Base-by-base conservation (phyloP, 495 filamentous ascomycete species). In the Penicillium waksmanii region DNA sequence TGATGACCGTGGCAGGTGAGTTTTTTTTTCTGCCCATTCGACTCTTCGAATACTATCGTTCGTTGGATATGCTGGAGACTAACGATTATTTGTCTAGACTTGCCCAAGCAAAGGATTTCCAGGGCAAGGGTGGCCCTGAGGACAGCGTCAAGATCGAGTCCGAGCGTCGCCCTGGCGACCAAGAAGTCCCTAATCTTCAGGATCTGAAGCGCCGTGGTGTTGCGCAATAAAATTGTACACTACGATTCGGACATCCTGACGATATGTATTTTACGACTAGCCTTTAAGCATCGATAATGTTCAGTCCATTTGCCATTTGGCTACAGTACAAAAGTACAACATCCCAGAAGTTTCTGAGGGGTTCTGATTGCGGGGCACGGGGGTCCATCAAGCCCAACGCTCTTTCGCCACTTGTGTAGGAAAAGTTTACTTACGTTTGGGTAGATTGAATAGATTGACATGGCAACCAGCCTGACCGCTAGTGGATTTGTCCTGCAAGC, bases 111-210 rank as follows among this genome's bases (percentile, higher is more conserved):
- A 56, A 67, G 23, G 73, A 84, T 21, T 86, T 77, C 65, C 73
- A 82, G 35, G 84, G 84, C 17, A 5, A 53, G 0, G 82, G 82
- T 15, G 82, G 81, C 15, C 82, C 82, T 0, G 81, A 83, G 60
- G 79, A 81, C 51, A 81, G 84, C 40, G 63, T 70, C 46, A 69
- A 70, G 57, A 64, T 64, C 8, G 55, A 73, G 10, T 71, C 67
- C 11, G 72, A 77, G 54, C 65, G 63, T 44, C 68, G 76, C 15
- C 61, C 66, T 12, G 83, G 82, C 15, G 70, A 78, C 38, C 74
- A 83, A 61, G 77, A 79, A 43, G 70, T 78, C 13, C 64, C 70
- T 15, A 66, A 63, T 21, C 27, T 67, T 49, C 71, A 74, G 60
- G 64, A 70, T 17, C 49, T 69, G 62, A 74, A 70, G 62, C 60